These are phyloP conservation scores for Gaeumannomyces sp. DNA, from an alignment of 2,329 filamentous ascomycete species.

Conservation along the genomic window DNA sequence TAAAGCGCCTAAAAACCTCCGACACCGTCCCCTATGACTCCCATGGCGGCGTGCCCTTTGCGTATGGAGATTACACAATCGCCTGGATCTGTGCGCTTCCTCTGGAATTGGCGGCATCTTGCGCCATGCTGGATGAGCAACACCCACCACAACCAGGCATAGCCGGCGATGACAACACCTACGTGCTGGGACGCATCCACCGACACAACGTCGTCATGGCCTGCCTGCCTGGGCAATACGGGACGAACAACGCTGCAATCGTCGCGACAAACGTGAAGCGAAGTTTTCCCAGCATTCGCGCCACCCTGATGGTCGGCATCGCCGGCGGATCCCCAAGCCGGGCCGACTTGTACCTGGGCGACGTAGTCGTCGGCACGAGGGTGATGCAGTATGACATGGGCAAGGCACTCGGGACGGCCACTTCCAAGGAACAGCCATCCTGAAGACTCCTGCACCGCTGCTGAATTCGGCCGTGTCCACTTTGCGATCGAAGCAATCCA, in stretches of 20 bases:
- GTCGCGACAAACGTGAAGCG: conserved; percentile 23
- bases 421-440: too few species aligned
- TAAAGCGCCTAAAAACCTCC: too few species aligned
- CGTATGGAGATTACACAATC: not conserved
- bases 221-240: conserved; percentile 9
- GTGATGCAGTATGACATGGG: too few species aligned
- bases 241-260: conserved; percentile 20
- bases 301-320: conserved; percentile 28
- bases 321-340: conserved; percentile 30
- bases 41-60: too few species aligned
- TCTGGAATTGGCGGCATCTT: too few species aligned
- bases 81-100: conserved; percentile 3
- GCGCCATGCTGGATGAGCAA: too few species aligned
- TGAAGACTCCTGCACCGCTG: too few species aligned
- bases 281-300: conserved; percentile 24
- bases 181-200: not conserved
- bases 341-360: conserved; percentile 29
- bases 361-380: conserved; percentile 23
- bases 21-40: too few species aligned
- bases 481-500: too few species aligned
- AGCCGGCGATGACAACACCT: not conserved
- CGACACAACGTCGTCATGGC: not conserved
- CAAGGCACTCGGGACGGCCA: too few species aligned
- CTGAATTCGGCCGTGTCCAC: too few species aligned
- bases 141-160: too few species aligned